These are phyloP conservation scores for Eruca vesicaria DNA, from an alignment of 441 rosid genomes.

Conservation along the genomic window DNA sequence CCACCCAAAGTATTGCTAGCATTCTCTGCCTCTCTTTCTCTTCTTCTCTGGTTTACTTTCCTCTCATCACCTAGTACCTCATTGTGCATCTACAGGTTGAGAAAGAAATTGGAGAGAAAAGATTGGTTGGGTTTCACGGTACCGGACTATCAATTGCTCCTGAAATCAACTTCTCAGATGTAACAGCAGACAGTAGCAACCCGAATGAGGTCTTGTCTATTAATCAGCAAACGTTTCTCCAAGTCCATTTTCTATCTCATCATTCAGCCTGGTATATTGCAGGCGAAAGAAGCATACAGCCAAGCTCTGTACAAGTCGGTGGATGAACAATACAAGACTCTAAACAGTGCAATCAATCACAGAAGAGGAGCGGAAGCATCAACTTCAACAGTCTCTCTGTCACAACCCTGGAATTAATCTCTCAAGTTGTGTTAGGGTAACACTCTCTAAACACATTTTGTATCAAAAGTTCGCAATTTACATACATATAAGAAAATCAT, in stretches of 20 bases:
- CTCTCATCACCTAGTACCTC: conserved; percentile 10
- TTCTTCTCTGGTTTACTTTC: conserved; percentile 1
- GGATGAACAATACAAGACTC: conserved; percentile 62
- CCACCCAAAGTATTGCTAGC: conserved; percentile 54
- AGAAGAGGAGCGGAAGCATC: conserved; percentile 65
- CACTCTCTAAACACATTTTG: neutral
- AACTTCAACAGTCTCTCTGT: conserved; percentile 56
- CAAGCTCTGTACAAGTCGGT: conserved; percentile 59
- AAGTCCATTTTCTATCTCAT: conserved; percentile 4
- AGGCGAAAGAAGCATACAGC: conserved; percentile 70
- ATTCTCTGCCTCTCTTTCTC: conserved; percentile 8
- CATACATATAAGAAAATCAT: neutral
- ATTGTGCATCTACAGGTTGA: conserved; percentile 60
- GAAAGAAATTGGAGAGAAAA: conserved; percentile 92
- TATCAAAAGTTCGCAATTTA: neutral
- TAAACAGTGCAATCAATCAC: conserved; percentile 64
- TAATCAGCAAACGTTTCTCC: neutral
- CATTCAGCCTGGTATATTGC: conserved; percentile 24
- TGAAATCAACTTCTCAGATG: conserved; percentile 53
- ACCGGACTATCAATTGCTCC: conserved; percentile 73
- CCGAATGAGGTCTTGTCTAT: conserved; percentile 68
- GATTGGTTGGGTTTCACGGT: conserved; percentile 70
- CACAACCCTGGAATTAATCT: conserved; percentile 76
- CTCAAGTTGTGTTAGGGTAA: conserved; percentile 23
- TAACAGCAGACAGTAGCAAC: conserved; percentile 49